phyloP scores from a whole-genome alignment of 768 basidiomycete genomes.

The Gelatoporia subvermispora region DNA sequence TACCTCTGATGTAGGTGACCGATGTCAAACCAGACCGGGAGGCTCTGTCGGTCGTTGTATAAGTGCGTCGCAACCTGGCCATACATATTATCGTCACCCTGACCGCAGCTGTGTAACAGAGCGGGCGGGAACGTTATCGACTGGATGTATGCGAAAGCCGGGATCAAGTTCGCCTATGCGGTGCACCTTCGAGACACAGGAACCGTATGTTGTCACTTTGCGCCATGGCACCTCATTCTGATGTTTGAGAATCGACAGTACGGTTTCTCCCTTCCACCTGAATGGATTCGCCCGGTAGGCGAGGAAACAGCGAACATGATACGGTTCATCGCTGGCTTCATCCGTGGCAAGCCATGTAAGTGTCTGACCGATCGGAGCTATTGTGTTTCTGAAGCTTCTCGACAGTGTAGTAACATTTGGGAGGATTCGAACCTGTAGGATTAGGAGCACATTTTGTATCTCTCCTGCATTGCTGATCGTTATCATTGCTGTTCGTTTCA shows the following conservation, averaged over 20 bases:
- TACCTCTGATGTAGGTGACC: no score
- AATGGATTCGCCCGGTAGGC: constrained; percentile 73
- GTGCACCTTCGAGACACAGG: constrained; percentile 67
- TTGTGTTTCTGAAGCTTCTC: no score
- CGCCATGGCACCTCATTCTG: background rate
- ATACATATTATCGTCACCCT: background rate
- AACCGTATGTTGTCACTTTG: constrained; percentile 39
- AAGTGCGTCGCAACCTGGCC: constrained; percentile 21
- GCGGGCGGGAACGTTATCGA: constrained; percentile 65
- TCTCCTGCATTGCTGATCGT: no score
- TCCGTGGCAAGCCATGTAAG: constrained; percentile 26
- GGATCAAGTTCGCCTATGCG: constrained; percentile 60
- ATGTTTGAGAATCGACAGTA: constrained; percentile 38
- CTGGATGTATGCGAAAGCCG: constrained; percentile 53
- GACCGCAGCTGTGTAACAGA: constrained; percentile 19
- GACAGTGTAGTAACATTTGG: no score
- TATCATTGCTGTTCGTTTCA: no score
- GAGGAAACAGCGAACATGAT: constrained; percentile 70
- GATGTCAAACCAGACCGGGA: constrained; percentile 39
- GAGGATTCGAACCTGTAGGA: no score
- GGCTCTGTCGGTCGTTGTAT: constrained; percentile 43
- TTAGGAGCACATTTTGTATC: no score
- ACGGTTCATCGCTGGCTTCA: constrained; percentile 63
- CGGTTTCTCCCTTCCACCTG: constrained; percentile 69
- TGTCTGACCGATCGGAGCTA: no score